Conservation (phyloP, 768 basidiomycete species). For the Lactarius trivialis region DNA sequence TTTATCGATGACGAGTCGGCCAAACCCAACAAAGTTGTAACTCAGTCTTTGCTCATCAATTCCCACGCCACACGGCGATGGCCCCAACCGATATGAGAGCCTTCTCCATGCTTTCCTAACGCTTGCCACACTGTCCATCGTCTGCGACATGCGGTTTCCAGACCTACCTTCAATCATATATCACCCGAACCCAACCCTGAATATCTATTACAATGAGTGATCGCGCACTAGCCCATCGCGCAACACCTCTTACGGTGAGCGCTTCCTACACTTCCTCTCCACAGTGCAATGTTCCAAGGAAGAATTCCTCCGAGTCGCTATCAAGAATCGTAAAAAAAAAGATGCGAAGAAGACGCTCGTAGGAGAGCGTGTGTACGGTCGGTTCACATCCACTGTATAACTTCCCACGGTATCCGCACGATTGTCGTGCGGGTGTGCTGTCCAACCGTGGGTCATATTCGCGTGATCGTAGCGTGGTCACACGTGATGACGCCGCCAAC, state of each 20-base stretch:
- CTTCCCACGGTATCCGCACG: not conserved
- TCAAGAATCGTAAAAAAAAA: not conserved
- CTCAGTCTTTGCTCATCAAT: not conserved
- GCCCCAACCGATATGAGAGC: not conserved
- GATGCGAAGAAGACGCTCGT: not conserved
- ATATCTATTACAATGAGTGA: not conserved
- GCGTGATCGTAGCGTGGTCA: constrained; percentile 1
- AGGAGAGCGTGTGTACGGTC: not conserved
- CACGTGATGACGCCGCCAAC: constrained; percentile 1
- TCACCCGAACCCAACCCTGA: not conserved
- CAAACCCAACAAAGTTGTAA: not conserved
- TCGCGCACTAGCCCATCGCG: not conserved
- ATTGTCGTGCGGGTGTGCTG: not conserved
- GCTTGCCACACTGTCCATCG: not conserved
- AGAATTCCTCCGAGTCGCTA: not conserved
- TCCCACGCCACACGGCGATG: constrained; percentile 15
- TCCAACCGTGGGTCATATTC: not conserved
- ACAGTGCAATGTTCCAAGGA: not conserved
- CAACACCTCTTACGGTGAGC: not conserved
- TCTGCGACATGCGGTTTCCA: not conserved
- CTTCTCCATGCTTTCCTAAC: not conserved
- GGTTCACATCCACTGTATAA: not conserved
- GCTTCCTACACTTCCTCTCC: not conserved
- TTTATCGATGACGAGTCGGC: constrained; percentile 1
- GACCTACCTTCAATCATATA: not conserved